Conservation (phyloP, 1,284 basidiomycete species). For the Trametes versicolor region DNA sequence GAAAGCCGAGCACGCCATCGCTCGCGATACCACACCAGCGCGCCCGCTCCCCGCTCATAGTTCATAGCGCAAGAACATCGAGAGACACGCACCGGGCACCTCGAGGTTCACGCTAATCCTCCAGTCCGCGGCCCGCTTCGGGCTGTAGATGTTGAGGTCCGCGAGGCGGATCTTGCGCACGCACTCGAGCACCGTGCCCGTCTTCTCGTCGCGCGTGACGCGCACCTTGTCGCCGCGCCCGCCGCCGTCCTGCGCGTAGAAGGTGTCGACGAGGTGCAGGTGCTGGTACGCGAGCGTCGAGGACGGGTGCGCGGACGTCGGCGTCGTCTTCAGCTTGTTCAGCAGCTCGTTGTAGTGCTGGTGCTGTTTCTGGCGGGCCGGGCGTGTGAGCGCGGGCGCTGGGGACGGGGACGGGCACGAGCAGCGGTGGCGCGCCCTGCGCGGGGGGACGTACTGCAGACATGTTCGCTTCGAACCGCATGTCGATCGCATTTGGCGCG, state of each 20-base stretch:
- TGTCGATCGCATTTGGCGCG: slow-evolving; percentile 60
- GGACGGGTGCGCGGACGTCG: slow-evolving; percentile 39
- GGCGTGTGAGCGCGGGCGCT: slow-evolving; percentile 29
- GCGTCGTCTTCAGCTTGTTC: slow-evolving; percentile 70
- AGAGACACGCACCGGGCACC: slow-evolving; percentile 65
- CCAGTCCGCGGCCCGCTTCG: slow-evolving; percentile 89
- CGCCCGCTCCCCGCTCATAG: background rate
- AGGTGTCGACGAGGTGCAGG: slow-evolving; percentile 84
- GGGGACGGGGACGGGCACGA: background rate
- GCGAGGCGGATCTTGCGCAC: slow-evolving; percentile 87
- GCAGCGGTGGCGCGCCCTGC: background rate
- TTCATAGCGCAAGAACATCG: background rate
- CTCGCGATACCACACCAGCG: background rate
- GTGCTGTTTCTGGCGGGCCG: slow-evolving; percentile 75
- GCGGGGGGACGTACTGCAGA: slow-evolving; percentile 65
- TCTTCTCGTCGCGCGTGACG: slow-evolving; percentile 86
- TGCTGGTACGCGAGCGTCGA: slow-evolving; percentile 82
- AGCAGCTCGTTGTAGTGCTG: slow-evolving; percentile 87
- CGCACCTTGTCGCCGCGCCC: slow-evolving; percentile 75
- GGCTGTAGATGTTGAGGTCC: slow-evolving; percentile 89
- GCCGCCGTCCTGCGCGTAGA: slow-evolving; percentile 66
- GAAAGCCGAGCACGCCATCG: slow-evolving; percentile 13
- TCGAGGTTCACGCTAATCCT: slow-evolving; percentile 92
- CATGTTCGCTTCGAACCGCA: slow-evolving; percentile 94
- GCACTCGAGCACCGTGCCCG: slow-evolving; percentile 69